Base-by-base conservation (phyloP, 352 stramenopile genomes). In the Pythium volutum region DNA sequence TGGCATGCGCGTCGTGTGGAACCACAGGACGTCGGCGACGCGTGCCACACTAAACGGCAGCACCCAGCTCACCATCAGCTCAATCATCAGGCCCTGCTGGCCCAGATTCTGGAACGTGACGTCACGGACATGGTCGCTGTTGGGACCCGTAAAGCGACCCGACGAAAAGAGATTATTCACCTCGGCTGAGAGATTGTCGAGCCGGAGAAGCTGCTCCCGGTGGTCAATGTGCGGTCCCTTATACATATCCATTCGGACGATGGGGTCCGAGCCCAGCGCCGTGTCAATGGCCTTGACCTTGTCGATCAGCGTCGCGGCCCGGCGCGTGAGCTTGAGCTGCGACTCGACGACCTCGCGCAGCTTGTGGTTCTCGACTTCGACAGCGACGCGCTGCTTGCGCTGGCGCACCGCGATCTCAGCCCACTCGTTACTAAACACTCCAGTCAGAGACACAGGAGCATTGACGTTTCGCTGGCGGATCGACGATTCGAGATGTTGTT, bases 281-380 rank as follows among this genome's bases (percentile, higher is more conserved):
- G 20, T 15, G 16, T 31, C 43, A 8, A 63, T 46, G 2, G 26
- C 12, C 1, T 16, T 38, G 11, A 63, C 45, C n/a, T 55, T 48
- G 15, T 33, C 18, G 0, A 38, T 18, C 18, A 63, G 47, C 34
- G 20, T 8, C 12, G 50, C 34, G 7, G 52, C 23, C 25, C 31
- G 23, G 16, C 29, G 18, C 3, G 47, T 34, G 12, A 5, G 5
- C 5, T 43, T 47, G 10, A 42, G 25, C 25, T 56, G 46, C 1
- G 46, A 31, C 18, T 38, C 18, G 2, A 51, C 16, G 8, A 51
- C 20, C 15, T 33, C n/a, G 1, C 47, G 47, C 0, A 65, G 49
- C 39, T 52, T 65, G n/a, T 10, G 18, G 48, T 65, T 65, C 15
- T 59, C 49, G 0, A 65, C 29, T 39, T 65, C 48, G 10, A 20